Percentiles rank a stretch among this genome's conserved stretches.
Conservation (phyloP, 1,139 yeast species). For the Geotrichum bryndzae region DNA sequence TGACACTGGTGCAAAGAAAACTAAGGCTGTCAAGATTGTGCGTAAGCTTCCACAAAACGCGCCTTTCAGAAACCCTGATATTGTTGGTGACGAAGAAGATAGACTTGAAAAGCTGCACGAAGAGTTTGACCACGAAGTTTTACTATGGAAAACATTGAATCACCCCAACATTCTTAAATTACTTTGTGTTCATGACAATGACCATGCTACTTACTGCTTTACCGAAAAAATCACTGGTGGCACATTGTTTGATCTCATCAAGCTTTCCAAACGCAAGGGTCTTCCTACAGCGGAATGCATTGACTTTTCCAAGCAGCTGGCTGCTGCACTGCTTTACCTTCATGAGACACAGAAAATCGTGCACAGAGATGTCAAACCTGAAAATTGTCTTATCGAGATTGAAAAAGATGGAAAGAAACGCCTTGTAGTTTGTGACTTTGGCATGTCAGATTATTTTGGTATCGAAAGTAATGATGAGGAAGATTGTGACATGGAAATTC, state of each 20-base stretch:
- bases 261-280: constrained; percentile 36
- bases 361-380: constrained; percentile 87
- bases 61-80: constrained; percentile 11
- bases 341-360: constrained; percentile 61
- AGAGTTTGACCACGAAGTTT: constrained; percentile 64
- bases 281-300: constrained; percentile 25
- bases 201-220: constrained; percentile 60
- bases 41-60: constrained; percentile 29
- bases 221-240: constrained; percentile 74
- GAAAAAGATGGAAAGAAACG: constrained; percentile 31
- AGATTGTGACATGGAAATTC: neutral
- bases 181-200: constrained; percentile 55
- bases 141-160: constrained; percentile 63
- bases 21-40: constrained; percentile 74
- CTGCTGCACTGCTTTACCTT: constrained; percentile 60
- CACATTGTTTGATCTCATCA: constrained; percentile 69
- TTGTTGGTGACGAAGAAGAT: constrained; percentile 6
- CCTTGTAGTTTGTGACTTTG: constrained; percentile 69
- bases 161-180: constrained; percentile 65
- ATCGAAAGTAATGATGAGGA: constrained; percentile 1
- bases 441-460: constrained; percentile 55
- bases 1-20: constrained; percentile 37
- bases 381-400: constrained; percentile 63
- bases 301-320: constrained; percentile 48
- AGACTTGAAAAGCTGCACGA: constrained; percentile 35